Base-by-base conservation (phyloP, 2,329 filamentous ascomycete species). In the Colletotrichum scovillei region DNA sequence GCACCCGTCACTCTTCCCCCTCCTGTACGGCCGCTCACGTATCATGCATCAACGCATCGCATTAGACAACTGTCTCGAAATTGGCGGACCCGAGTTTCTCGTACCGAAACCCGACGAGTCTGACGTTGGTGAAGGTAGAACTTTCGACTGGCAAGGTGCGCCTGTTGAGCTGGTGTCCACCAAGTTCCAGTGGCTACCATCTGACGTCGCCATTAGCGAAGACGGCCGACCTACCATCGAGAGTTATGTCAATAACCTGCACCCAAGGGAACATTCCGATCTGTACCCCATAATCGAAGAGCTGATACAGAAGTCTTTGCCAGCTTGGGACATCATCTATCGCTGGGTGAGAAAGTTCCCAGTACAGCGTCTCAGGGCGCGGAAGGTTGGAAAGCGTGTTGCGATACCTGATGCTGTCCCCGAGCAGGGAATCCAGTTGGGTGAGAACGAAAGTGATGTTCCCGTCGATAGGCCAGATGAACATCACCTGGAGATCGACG, bases 1-100 rank as follows among this genome's bases (percentile, higher is more conserved):
- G 5, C 87, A 93, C 75, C 91, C 91, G 1, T 93, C 90, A 0
- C 82, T 93, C 6, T 93, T 87, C 75, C 90, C 91, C 0, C 79
- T 93, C 0, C 78, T 89, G 1, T 91, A 89, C 75, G 89, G 88
- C 0, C 79, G 80, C 16, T 86, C 85, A 2, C 82, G 83, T 3
- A 76, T 82, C 19, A 56, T 82, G 1, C 62, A 81, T 55, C 76
- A 73, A 53, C 74, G 75, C 2, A 79, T 84, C 58, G 82, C 85
- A 4, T 75, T 90, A 1, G 67, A 78, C 3, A 75, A 82, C 57
- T 82, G 82, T 7, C 77, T 87, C 4, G 73, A 79, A 0, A 66
- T 78, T 58, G 82, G 81, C 58, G 80, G 83, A 6, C 74, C 76
- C 57, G 84, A 84, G 6, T 74, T 78, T 7, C 63, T 77, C 16